Percentiles rank a stretch among this genome's conserved stretches.
phyloP scores from a whole-genome alignment of 805 yeast species.

The Candida ipomoeae region DNA sequence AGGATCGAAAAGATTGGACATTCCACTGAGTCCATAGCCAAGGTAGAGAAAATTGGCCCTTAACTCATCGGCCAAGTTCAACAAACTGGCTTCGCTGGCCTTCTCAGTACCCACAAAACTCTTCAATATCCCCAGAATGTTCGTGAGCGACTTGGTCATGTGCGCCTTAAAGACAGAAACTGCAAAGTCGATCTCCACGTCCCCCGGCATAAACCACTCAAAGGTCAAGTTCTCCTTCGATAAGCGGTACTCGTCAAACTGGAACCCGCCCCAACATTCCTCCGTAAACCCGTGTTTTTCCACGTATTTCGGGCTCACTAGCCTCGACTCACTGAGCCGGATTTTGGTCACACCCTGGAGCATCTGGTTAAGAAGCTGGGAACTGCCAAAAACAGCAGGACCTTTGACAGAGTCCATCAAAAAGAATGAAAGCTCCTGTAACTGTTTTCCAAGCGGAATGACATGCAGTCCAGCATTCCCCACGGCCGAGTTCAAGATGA shows the following conservation, averaged over 20 bases:
- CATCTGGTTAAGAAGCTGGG: constrained; percentile 64
- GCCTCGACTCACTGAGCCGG: constrained; percentile 51
- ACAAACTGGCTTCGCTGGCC: constrained; percentile 14
- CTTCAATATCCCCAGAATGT: constrained; percentile 36
- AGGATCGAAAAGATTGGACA: constrained; percentile 70
- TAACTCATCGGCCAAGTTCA: constrained; percentile 48
- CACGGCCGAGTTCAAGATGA: constrained; percentile 64
- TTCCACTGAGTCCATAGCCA: constrained; percentile 63
- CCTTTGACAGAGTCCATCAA: constrained; percentile 54
- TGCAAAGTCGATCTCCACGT: constrained; percentile 55
- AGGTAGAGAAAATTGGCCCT: constrained; percentile 53
- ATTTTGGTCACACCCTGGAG: constrained; percentile 61
- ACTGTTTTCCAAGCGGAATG: constrained; percentile 40
- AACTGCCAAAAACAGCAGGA: constrained; percentile 56
- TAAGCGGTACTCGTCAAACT: constrained; percentile 52
- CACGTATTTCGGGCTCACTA: constrained; percentile 46
- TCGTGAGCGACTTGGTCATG: constrained; percentile 39
- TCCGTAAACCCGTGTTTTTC: constrained; percentile 38
- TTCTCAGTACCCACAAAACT: constrained; percentile 13
- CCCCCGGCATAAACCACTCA: constrained; percentile 72
- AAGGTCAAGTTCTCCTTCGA: constrained; percentile 47
- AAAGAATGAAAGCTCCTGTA: constrained; percentile 43
- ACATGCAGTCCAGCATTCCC: constrained; percentile 61
- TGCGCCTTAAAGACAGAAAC: constrained; percentile 52
- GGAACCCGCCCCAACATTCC: constrained; percentile 73